These are phyloP conservation scores for Thelephora ganbajun DNA, from an alignment of 768 basidiomycete species.

Conservation along the genomic window DNA sequence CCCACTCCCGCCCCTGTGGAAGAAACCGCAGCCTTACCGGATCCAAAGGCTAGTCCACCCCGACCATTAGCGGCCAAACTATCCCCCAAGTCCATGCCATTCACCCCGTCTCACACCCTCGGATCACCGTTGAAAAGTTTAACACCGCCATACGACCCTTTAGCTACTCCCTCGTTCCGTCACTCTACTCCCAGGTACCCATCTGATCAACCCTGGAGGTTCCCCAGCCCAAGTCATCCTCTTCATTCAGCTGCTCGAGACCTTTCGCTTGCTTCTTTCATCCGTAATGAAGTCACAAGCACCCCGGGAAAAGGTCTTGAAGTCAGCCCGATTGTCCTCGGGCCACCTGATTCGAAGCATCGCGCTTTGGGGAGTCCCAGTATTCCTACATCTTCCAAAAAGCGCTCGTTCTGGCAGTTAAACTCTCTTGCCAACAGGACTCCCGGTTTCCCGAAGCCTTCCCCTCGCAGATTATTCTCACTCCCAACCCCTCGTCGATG, in stretches of 20 bases:
- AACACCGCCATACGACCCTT: conserved; percentile 65
- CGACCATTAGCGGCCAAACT: conserved; percentile 14
- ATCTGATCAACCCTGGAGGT: conserved; percentile 73
- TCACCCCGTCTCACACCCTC: conserved; percentile 9
- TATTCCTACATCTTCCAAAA: not conserved
- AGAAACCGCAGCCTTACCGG: not conserved
- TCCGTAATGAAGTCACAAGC: conserved; percentile 34
- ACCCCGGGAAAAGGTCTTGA: conserved; percentile 16
- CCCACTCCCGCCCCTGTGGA: not conserved
- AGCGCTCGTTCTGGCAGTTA: conserved; percentile 3
- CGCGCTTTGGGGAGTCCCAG: conserved; percentile 25
- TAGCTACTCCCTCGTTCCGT: conserved; percentile 60
- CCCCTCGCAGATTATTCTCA: conserved; percentile 10
- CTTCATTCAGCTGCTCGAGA: conserved; percentile 53
- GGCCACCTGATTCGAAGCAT: conserved; percentile 19
- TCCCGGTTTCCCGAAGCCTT: conserved; percentile 6
- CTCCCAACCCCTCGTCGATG: conserved; percentile 1
- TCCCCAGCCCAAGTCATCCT: conserved; percentile 68
- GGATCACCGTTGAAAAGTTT: not conserved
- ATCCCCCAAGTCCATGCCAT: conserved; percentile 15
- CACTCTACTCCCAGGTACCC: conserved; percentile 65
- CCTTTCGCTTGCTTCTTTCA: conserved; percentile 50
- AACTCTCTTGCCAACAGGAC: conserved; percentile 6
- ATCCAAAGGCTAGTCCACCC: conserved; percentile 4
- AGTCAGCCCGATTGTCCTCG: conserved; percentile 19